A percentile compares a stretch with the other conserved stretches of the same genome.
Conservation (phyloP, 352 stramenopile species). For the Phytopythium sindhum region DNA sequence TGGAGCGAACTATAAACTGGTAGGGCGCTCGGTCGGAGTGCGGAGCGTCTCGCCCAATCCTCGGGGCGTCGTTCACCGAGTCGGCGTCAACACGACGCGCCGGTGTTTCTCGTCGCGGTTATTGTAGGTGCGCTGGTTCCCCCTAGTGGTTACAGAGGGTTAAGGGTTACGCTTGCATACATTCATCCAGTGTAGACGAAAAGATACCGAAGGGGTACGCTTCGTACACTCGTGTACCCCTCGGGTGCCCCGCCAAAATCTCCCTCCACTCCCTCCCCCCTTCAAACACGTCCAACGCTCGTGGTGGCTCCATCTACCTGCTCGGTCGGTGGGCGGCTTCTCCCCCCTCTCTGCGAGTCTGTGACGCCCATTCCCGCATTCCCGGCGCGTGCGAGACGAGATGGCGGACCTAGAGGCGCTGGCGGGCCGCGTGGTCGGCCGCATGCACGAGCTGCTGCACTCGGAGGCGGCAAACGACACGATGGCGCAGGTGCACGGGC, state of each 20-base stretch:
- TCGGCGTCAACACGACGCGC: not conserved
- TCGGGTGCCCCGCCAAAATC: no score
- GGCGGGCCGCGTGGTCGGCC: constrained; percentile 53
- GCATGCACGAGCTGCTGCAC: constrained; percentile 80
- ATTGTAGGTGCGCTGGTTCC: no score
- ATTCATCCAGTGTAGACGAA: not conserved
- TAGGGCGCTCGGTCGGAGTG: not conserved
- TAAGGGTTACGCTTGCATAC: not conserved
- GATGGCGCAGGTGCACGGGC: constrained; percentile 64
- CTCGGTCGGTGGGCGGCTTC: no score
- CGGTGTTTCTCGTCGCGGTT: no score
- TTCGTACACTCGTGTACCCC: not conserved
- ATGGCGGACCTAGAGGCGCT: constrained; percentile 33
- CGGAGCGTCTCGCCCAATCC: not conserved
- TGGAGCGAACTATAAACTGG: not conserved
- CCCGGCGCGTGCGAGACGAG: not conserved
- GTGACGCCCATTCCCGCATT: constrained; percentile 4
- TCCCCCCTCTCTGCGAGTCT: not conserved
- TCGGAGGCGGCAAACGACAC: constrained; percentile 62
- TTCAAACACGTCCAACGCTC: constrained; percentile 4
- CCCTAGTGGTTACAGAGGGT: no score
- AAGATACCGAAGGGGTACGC: not conserved
- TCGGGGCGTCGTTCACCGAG: not conserved
- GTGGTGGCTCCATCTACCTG: not conserved
- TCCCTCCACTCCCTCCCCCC: no score